Percentiles rank a stretch among this genome's conserved stretches.
These are phyloP conservation scores for Litchi chinensis DNA, from an alignment of 345 rosid genomes.

Conservation along the genomic window DNA sequence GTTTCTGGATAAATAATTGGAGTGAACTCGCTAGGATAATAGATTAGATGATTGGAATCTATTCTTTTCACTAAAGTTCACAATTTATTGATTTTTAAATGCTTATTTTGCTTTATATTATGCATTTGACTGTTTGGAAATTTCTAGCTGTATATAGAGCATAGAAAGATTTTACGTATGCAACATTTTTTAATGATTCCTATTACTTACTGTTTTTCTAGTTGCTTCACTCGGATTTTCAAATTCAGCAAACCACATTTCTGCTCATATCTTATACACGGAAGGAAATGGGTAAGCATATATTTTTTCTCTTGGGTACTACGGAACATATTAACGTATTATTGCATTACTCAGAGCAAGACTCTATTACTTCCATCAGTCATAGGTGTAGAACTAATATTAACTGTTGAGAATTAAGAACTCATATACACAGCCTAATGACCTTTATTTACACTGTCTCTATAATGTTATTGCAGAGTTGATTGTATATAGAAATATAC, in stretches of 20 bases:
- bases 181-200: conserved; percentile 3
- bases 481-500: not conserved
- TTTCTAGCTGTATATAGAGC: not conserved
- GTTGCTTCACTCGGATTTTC: conserved; percentile 87
- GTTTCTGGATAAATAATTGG: not conserved
- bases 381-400: not conserved
- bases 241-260: conserved; percentile 68
- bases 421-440: not conserved
- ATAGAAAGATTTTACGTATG: not conserved
- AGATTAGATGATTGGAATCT: not conserved
- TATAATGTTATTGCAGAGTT: not conserved
- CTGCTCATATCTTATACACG: conserved; percentile 55
- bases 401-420: not conserved
- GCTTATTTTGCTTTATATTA: not conserved
- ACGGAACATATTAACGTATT: not conserved
- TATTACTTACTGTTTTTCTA: conserved; percentile 26
- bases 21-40: not conserved
- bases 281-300: conserved; percentile 80
- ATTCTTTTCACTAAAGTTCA: not conserved
- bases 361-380: not conserved
- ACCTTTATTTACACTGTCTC: not conserved
- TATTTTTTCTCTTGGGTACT: not conserved
- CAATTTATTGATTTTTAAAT: not conserved
- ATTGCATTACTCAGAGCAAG: not conserved
- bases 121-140: not conserved